Conservation (phyloP, 768 basidiomycete species). For the Bullera alba region DNA sequence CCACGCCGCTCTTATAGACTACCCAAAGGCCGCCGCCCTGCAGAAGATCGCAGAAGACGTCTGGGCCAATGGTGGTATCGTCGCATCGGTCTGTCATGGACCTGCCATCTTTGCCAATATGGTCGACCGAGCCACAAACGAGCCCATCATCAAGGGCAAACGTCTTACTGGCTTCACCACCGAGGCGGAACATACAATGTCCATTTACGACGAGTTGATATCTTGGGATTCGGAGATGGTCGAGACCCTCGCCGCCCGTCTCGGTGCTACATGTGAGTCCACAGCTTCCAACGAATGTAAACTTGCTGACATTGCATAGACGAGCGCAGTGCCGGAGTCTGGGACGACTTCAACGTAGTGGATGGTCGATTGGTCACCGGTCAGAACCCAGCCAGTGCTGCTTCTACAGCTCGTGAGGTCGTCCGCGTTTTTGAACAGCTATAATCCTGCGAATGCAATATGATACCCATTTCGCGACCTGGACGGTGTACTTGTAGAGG, state of each 20-base stretch:
- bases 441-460: no score
- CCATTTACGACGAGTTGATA: background rate
- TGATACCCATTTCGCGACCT: no score
- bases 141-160: slow-evolving; percentile 1
- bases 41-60: slow-evolving; percentile 1
- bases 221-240: background rate
- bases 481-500: no score
- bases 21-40: slow-evolving; percentile 1
- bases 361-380: background rate
- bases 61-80: background rate
- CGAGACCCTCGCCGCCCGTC: background rate
- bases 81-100: slow-evolving; percentile 4
- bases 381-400: background rate
- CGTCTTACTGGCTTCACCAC: slow-evolving; percentile 4
- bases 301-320: background rate
- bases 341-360: background rate
- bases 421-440: background rate
- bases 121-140: background rate
- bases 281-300: background rate
- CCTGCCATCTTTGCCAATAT: slow-evolving; percentile 5
- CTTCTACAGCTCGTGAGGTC: background rate
- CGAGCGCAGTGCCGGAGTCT: background rate
- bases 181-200: slow-evolving; percentile 2
- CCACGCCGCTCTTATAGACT: slow-evolving; percentile 5
- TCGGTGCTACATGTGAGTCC: slow-evolving; percentile 4